phyloP scores from a whole-genome alignment of 2,329 filamentous ascomycete species.

The Pestalotiopsis sp. region DNA sequence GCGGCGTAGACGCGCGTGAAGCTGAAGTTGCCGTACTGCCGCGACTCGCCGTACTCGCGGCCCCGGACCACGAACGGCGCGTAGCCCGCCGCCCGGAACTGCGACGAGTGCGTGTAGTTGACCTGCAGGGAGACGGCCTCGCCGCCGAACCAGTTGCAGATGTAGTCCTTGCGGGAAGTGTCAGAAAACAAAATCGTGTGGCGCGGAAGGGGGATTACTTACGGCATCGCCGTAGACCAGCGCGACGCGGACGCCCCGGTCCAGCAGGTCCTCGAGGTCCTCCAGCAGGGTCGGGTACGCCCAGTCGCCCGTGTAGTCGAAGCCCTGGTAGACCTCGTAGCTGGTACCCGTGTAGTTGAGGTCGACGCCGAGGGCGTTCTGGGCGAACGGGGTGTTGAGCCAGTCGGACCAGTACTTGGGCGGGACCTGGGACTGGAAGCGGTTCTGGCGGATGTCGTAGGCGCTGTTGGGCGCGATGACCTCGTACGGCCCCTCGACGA shows the following conservation, averaged over 20 bases:
- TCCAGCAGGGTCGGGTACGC: constrained; percentile 62
- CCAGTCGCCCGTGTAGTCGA: constrained; percentile 57
- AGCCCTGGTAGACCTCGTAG: constrained; percentile 44
- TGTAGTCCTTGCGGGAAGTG: no score
- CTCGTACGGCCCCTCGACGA: constrained; percentile 57
- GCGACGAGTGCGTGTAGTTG: constrained; percentile 39
- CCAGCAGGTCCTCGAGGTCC: constrained; percentile 60
- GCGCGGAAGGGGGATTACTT: constrained; percentile 16
- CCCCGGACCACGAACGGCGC: constrained; percentile 55
- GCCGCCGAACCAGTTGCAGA: constrained; percentile 61
- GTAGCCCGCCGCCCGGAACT: constrained; percentile 57
- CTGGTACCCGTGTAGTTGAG: constrained; percentile 50
- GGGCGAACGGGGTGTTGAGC: constrained; percentile 58
- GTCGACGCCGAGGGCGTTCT: constrained; percentile 55
- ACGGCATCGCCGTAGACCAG: constrained; percentile 65
- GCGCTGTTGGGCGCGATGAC: constrained; percentile 53
- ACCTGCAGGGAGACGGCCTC: constrained; percentile 56
- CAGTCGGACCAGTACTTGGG: constrained; percentile 61
- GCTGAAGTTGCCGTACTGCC: constrained; percentile 73
- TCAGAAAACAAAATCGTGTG: no score
- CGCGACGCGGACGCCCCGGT: constrained; percentile 65
- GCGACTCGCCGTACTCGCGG: constrained; percentile 61
- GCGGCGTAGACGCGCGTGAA: constrained; percentile 66
- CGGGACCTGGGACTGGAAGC: constrained; percentile 59
- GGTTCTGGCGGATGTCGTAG: constrained; percentile 58